These are phyloP conservation scores for Penicillium canariense DNA, from an alignment of 495 filamentous ascomycete genomes.

Conservation along the genomic window DNA sequence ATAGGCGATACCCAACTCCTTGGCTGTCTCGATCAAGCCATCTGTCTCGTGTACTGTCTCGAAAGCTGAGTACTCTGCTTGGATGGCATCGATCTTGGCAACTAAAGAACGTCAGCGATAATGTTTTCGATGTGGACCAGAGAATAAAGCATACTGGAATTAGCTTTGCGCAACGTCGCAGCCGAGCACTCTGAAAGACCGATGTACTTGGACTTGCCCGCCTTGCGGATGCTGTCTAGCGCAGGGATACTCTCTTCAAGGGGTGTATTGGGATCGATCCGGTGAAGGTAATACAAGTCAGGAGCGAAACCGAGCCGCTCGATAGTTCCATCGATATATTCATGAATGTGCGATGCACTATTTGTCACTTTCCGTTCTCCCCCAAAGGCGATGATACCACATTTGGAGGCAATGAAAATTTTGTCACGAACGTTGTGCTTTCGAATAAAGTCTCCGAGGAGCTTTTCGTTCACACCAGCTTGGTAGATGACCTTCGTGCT, in stretches of 20 bases:
- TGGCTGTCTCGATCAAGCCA: constrained; percentile 37
- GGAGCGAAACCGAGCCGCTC: constrained; percentile 50
- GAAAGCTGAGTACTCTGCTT: constrained; percentile 51
- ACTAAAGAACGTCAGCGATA: constrained; percentile 28
- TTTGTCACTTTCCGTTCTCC: constrained; percentile 36
- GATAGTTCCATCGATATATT: constrained; percentile 52
- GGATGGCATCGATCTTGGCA: constrained; percentile 50
- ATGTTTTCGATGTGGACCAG: neutral
- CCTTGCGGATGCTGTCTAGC: constrained; percentile 44
- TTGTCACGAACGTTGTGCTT: constrained; percentile 52
- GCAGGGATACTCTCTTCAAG: constrained; percentile 47
- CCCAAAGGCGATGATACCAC: constrained; percentile 40
- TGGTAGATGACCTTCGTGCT: constrained; percentile 42
- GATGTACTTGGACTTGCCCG: constrained; percentile 49
- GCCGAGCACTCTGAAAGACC: constrained; percentile 47
- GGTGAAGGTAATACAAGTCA: constrained; percentile 43
- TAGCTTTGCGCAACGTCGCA: constrained; percentile 42
- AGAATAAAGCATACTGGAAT: constrained; percentile 33
- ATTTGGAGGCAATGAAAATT: constrained; percentile 51
- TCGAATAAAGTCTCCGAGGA: constrained; percentile 51
- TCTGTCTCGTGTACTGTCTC: constrained; percentile 48
- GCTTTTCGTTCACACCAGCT: constrained; percentile 49
- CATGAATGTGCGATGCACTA: constrained; percentile 48
- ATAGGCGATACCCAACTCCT: constrained; percentile 42
- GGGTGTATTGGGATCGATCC: constrained; percentile 46